Conservation (phyloP, 805 yeast genomes). For the Scheffersomyces spartinae region DNA sequence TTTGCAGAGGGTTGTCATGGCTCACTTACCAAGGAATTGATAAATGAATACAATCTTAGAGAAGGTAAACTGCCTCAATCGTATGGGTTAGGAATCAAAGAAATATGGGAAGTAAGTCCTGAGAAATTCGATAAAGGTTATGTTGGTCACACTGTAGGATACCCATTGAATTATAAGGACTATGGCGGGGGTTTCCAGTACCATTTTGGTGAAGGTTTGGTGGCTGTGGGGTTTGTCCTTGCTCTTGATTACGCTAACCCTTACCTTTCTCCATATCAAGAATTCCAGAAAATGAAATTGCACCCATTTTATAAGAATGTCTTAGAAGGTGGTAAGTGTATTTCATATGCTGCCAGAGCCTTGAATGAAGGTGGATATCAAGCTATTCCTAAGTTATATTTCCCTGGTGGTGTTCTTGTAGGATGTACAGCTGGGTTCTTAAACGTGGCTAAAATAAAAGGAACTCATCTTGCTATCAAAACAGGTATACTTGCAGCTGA, state of each 20-base stretch:
- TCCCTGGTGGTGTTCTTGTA: constrained; percentile 94
- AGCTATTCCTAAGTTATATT: constrained; percentile 77
- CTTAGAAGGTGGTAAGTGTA: constrained; percentile 81
- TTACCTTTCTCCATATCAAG: constrained; percentile 89
- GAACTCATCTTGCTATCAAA: constrained; percentile 96
- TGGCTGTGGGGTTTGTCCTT: constrained; percentile 85
- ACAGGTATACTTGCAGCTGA: constrained; percentile 95
- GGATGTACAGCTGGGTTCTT: constrained; percentile 96
- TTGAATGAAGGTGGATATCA: constrained; percentile 96
- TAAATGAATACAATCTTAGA: constrained; percentile 58
- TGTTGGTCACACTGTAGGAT: constrained; percentile 84
- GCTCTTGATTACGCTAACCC: constrained; percentile 95
- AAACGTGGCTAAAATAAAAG: constrained; percentile 96
- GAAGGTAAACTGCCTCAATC: constrained; percentile 65
- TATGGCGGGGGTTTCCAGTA: constrained; percentile 98
- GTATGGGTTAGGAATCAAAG: constrained; percentile 92
- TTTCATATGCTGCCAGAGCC: constrained; percentile 92
- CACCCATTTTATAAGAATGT: constrained; percentile 75
- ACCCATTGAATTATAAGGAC: constrained; percentile 58
- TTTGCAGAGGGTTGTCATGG: constrained; percentile 99
- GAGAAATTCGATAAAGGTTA: constrained; percentile 71
- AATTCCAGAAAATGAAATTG: constrained; percentile 86
- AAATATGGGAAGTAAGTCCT: constrained; percentile 90
- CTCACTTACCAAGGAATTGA: constrained; percentile 69
- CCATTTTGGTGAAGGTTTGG: constrained; percentile 90